phyloP scores from a whole-genome alignment of 495 filamentous ascomycete species.

The Pseudoneurospora amorphoporcata region DNA sequence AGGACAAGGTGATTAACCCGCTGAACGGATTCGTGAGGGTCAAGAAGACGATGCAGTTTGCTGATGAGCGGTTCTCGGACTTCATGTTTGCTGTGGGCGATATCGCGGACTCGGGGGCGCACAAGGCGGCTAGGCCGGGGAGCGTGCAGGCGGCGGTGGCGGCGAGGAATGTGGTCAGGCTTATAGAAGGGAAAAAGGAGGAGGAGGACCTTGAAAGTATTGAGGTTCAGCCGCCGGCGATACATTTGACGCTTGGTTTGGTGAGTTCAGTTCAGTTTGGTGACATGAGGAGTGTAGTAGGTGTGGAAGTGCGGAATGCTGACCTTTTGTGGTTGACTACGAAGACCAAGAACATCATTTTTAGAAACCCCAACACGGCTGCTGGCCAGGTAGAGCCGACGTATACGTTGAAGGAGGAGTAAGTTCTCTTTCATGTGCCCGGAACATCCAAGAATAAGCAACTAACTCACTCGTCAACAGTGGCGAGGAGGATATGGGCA shows the following conservation, averaged over 20 bases:
- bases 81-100: constrained; percentile 48
- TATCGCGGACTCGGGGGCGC: constrained; percentile 45
- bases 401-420: constrained; percentile 35
- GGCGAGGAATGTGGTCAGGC: constrained; percentile 40
- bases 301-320: neutral
- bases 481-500: constrained; percentile 39
- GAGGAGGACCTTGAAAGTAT: constrained; percentile 19
- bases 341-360: constrained; percentile 37
- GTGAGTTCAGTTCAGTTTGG: constrained; percentile 20
- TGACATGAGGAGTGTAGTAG: neutral
- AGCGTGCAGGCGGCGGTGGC: constrained; percentile 43
- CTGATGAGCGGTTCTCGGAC: constrained; percentile 19
- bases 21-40: constrained; percentile 41
- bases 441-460: neutral
- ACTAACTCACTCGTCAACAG: constrained; percentile 19
- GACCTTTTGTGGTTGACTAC: constrained; percentile 6
- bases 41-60: constrained; percentile 44
- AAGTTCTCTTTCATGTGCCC: constrained; percentile 10
- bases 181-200: constrained; percentile 23
- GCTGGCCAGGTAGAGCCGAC: constrained; percentile 37
- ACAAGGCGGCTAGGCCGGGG: constrained; percentile 46
- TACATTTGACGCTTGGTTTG: constrained; percentile 44
- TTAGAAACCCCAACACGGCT: constrained; percentile 36
- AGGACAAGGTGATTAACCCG: constrained; percentile 26
- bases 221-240: constrained; percentile 28